These are phyloP conservation scores for Colletotrichum coccodes DNA, from an alignment of 2,329 filamentous ascomycete genomes.

Conservation along the genomic window DNA sequence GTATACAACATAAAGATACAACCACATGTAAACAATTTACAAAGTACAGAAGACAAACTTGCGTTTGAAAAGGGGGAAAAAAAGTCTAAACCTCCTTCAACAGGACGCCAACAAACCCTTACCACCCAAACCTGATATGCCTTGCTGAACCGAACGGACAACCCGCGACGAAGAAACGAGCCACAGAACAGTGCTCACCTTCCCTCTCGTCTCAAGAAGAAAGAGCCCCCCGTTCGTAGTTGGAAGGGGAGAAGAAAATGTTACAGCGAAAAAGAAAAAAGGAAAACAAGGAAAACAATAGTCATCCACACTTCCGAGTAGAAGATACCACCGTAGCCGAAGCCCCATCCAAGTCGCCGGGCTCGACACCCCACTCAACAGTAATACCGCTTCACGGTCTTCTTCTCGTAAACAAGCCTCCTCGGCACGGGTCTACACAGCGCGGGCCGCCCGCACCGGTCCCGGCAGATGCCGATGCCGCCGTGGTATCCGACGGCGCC, in stretches of 20 bases:
- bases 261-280: not conserved
- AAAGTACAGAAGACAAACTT: not conserved
- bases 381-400: not conserved
- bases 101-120: not conserved
- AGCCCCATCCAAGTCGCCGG: not conserved
- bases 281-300: not conserved
- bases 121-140: not conserved
- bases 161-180: not conserved
- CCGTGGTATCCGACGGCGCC: not conserved
- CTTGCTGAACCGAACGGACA: not conserved
- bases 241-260: not conserved
- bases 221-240: not conserved
- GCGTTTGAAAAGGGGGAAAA: not conserved
- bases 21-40: not conserved
- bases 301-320: not conserved
- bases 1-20: too few relatives aligned
- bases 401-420: not conserved
- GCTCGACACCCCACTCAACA: constrained; percentile 37
- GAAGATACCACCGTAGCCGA: not conserved
- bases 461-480: not conserved
- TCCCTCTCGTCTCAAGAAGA: not conserved
- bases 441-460: not conserved
- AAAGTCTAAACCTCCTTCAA: not conserved
- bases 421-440: not conserved
- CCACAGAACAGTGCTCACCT: not conserved